These are phyloP conservation scores for Mortierella sp. DNA, from an alignment of 371 early-diverging fungal genomes.

Conservation along the genomic window DNA sequence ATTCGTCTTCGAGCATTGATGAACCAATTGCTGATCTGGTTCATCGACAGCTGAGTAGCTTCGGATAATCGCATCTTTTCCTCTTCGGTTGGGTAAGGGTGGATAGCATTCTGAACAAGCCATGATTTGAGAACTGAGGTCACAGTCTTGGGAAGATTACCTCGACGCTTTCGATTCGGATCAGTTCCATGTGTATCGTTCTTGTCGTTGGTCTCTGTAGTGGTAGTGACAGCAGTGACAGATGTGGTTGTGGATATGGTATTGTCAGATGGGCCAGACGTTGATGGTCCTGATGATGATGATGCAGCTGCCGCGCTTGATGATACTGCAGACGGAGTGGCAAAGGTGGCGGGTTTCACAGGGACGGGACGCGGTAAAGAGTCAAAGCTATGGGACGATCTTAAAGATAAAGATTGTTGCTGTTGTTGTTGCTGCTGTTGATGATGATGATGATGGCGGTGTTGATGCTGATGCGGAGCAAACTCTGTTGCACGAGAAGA, in stretches of 20 bases:
- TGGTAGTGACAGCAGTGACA: not conserved
- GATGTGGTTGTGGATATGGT: not conserved
- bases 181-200: constrained; percentile 16
- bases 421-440: not conserved
- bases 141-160: constrained; percentile 73
- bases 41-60: constrained; percentile 75
- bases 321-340: not conserved
- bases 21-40: constrained; percentile 93
- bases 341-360: constrained; percentile 26
- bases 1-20: constrained; percentile 87
- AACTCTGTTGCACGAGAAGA: constrained; percentile 1
- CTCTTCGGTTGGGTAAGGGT: constrained; percentile 88
- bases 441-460: not conserved
- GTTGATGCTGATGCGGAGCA: constrained; percentile 11
- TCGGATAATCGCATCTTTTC: constrained; percentile 75
- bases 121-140: constrained; percentile 78
- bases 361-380: constrained; percentile 34
- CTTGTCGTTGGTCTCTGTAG: not conserved
- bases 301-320: not conserved
- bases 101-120: constrained; percentile 78
- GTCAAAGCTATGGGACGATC: constrained; percentile 5
- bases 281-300: not conserved
- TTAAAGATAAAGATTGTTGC: not conserved
- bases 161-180: constrained; percentile 60
- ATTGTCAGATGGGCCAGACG: not conserved